Conservation (phyloP, 495 filamentous ascomycete species). For the Penicillium silybi region DNA sequence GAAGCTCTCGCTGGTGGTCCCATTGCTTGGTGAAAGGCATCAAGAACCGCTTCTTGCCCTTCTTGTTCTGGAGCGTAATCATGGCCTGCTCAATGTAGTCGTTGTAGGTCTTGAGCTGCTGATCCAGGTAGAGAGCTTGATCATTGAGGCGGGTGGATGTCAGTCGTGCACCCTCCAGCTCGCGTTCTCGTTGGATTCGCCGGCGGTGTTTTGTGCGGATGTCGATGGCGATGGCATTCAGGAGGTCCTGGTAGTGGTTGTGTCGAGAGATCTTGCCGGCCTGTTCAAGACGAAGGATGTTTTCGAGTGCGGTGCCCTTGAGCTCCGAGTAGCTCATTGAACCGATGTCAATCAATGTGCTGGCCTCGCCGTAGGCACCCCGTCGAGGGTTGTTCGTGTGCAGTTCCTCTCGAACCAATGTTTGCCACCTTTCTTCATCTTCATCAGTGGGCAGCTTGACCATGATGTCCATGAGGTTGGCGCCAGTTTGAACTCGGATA, state of each 20-base stretch:
- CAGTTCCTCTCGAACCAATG: slow-evolving; percentile 79
- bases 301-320: slow-evolving; percentile 89
- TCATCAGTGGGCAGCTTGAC: slow-evolving; percentile 82
- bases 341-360: slow-evolving; percentile 79
- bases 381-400: slow-evolving; percentile 61
- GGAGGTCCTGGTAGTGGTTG: slow-evolving; percentile 92
- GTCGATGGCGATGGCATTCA: slow-evolving; percentile 94
- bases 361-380: slow-evolving; percentile 87
- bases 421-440: slow-evolving; percentile 85
- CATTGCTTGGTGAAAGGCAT: slow-evolving; percentile 98
- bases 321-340: slow-evolving; percentile 87
- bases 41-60: slow-evolving; percentile 91
- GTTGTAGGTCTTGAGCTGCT: slow-evolving; percentile 95
- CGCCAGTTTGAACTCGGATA: slow-evolving; percentile 90
- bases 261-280: slow-evolving; percentile 81
- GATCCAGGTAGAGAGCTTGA: slow-evolving; percentile 88
- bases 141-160: slow-evolving; percentile 83
- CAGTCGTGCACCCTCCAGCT: slow-evolving; percentile 81
- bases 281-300: slow-evolving; percentile 83
- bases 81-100: slow-evolving; percentile 99
- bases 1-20: slow-evolving; percentile 94
- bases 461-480: slow-evolving; percentile 90
- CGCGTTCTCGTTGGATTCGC: slow-evolving; percentile 81
- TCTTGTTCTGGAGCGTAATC: slow-evolving; percentile 96
- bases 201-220: slow-evolving; percentile 95